Base-by-base conservation (phyloP, 768 basidiomycete genomes). In the Clavulina sp. region DNA sequence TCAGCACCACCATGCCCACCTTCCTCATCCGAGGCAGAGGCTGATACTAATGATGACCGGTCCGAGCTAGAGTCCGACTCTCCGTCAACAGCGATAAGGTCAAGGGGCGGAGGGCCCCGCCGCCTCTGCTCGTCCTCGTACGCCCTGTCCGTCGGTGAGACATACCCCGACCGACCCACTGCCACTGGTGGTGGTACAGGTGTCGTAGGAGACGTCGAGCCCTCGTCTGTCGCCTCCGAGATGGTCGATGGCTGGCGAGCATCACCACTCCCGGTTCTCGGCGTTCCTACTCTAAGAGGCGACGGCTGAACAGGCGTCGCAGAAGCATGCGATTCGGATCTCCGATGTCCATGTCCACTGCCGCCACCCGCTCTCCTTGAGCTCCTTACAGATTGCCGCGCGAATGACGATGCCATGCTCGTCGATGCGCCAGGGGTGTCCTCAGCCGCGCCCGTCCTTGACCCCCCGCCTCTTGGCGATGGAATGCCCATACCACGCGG, bases 61-160 rank as follows among this genome's bases (percentile, higher is more conserved):
- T 38, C 7, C 34, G 9, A 7, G 34, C 9, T 19, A 75, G 67
- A 74, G 74, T 64, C 78, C 9, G 34, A 38, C 75, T 68, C 71
- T 72, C 70, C 74, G 75, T 74, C 84, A 84, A 64, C 76, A 79
- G 76, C 73, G 80, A 78, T 53, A 69, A 72, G 55, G 81, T 80
- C 48, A 76, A 73, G 23, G 64, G 63, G 18, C 62, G 53, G 49
- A 66, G 65, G 44, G 57, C 19, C 9, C 7, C 19, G 19, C 19
- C 34, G 34, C 34, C 19, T 19, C 34, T 7, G 34, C 34, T 19
- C 34, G 34, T 19, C 9, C 34, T 38, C 9, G 34, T 38, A 19
- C 19, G 34, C 34, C 34, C 9, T 38, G 34, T 38, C 55, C 36
- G 61, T 56, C 21, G 60, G 61, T 24, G 63, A 62, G 52, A 59